Evolutionary conservation across 305 asterid genomes (phyloP).

Genomic region (Fraxinus velutina): DNA sequence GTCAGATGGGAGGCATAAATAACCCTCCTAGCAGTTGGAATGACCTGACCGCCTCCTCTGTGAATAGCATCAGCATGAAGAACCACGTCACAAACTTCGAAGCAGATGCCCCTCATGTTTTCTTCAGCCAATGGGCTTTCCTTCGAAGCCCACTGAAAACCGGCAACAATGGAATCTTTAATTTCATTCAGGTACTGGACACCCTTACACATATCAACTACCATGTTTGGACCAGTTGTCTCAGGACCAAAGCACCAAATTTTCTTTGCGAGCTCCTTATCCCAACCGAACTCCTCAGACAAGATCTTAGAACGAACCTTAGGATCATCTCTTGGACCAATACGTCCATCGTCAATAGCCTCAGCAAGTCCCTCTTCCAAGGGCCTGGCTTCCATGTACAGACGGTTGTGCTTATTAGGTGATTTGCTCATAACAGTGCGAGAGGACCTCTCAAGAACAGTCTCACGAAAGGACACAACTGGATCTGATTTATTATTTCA

Average conservation of each 20-base stretch:
- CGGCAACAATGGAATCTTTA: constrained; percentile 55
- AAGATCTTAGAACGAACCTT: constrained; percentile 22
- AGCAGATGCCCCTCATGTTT: constrained; percentile 54
- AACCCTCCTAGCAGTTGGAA: constrained; percentile 51
- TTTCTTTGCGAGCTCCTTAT: constrained; percentile 50
- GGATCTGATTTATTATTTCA: constrained; percentile 22
- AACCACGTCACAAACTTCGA: constrained; percentile 51
- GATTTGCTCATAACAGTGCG: constrained; percentile 30
- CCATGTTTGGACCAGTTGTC: constrained; percentile 55
- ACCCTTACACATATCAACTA: constrained; percentile 56
- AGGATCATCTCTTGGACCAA: constrained; percentile 26
- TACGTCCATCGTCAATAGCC: constrained; percentile 26
- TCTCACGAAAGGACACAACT: constrained; percentile 30
- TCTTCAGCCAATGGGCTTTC: constrained; percentile 52
- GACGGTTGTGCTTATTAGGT: constrained; percentile 29
- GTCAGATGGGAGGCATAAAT: constrained; percentile 45
- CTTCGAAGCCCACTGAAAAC: constrained; percentile 57
- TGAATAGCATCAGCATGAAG: constrained; percentile 56
- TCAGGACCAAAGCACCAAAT: constrained; percentile 59
- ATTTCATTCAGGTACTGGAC: constrained; percentile 52
- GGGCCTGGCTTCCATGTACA: constrained; percentile 30
- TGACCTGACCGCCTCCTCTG: constrained; percentile 55
- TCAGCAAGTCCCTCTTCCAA: constrained; percentile 24
- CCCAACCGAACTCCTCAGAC: constrained; percentile 31
- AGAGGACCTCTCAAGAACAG: constrained; percentile 23